Evolutionary conservation across 2,329 filamentous ascomycete genomes (phyloP).

Genomic region (Venturia carpophila): DNA sequence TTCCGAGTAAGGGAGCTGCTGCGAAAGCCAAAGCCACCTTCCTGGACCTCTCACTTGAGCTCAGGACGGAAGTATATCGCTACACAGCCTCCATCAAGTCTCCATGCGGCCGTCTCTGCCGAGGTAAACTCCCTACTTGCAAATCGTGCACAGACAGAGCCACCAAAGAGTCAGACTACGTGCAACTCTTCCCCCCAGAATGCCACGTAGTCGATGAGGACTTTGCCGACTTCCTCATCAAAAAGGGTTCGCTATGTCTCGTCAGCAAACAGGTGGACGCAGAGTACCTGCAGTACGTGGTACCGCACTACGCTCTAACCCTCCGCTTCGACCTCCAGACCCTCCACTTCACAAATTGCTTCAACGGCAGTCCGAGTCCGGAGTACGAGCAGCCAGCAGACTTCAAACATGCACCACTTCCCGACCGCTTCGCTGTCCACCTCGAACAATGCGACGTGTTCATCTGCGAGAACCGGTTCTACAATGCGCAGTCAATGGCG

Average conservation of each 20-base stretch:
- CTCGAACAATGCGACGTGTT: neutral
- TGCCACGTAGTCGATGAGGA: neutral
- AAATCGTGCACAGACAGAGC: neutral
- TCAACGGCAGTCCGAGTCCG: neutral
- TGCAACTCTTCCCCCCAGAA: neutral
- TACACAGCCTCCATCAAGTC: neutral
- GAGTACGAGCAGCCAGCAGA: neutral
- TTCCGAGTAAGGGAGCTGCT: neutral
- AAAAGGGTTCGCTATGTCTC: neutral
- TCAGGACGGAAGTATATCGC: neutral
- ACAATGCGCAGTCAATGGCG: neutral
- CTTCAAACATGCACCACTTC: neutral
- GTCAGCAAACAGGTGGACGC: neutral
- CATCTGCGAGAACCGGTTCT: neutral
- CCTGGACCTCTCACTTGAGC: neutral
- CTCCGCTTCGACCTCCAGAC: neutral
- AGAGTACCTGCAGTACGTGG: neutral
- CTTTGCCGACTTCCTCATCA: neutral
- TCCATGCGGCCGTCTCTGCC: neutral
- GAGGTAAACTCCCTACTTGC: neutral
- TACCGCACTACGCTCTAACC: neutral
- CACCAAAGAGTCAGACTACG: neutral
- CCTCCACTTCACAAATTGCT: neutral
- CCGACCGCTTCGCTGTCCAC: neutral
- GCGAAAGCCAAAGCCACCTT: neutral